Conservation (phyloP, 371 early-diverging fungal species). For the Mucor circinelloides region DNA sequence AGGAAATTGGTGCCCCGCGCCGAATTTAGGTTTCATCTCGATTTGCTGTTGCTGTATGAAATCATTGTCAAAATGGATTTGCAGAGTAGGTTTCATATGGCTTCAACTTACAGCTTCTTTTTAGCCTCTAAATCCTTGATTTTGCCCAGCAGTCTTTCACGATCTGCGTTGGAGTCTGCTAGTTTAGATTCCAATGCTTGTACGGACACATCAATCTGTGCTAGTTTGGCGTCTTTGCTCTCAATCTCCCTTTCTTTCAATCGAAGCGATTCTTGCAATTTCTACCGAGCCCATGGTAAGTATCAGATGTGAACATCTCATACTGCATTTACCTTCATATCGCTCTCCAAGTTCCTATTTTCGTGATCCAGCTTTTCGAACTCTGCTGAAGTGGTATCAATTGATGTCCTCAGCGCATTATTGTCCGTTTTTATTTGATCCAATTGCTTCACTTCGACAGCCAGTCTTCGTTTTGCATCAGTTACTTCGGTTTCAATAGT, state of each 20-base stretch:
- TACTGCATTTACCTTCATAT: slow-evolving; percentile 7
- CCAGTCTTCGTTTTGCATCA: slow-evolving; percentile 20
- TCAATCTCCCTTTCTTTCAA: slow-evolving; percentile 11
- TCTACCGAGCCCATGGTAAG: no score
- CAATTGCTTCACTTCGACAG: slow-evolving; percentile 2
- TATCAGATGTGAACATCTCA: no score
- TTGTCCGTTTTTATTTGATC: slow-evolving; percentile 19
- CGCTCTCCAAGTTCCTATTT: background rate
- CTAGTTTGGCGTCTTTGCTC: background rate
- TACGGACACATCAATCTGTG: background rate
- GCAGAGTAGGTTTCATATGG: background rate
- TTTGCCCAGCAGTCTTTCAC: slow-evolving; percentile 16
- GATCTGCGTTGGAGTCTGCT: slow-evolving; percentile 8
- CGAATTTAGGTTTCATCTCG: background rate
- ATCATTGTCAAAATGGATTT: background rate
- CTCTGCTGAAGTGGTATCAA: background rate
- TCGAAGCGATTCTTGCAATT: slow-evolving; percentile 2
- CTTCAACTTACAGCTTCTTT: slow-evolving; percentile 3
- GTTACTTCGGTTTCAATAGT: slow-evolving; percentile 30
- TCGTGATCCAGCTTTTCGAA: slow-evolving; percentile 11
- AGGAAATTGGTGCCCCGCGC: background rate
- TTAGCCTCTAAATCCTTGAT: slow-evolving; percentile 15
- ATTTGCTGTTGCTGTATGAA: background rate
- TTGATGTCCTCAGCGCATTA: slow-evolving; percentile 4
- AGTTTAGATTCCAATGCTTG: slow-evolving; percentile 8